Conservation (phyloP, 805 yeast genomes). For the Sugiyamaella floridensis region DNA sequence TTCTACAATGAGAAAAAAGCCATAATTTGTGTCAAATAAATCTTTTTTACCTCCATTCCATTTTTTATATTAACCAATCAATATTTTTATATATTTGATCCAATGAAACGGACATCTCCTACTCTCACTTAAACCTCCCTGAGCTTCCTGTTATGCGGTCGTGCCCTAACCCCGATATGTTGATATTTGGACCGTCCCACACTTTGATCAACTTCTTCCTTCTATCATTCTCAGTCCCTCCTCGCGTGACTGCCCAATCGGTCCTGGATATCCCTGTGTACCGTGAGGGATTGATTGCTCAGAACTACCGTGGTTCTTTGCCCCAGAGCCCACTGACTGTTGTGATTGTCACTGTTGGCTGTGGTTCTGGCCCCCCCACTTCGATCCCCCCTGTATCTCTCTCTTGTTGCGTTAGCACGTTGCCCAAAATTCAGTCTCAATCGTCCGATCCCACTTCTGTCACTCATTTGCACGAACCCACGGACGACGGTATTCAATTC, state of each 20-base stretch:
- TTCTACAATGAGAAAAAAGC: no score
- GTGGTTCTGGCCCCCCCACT: background rate
- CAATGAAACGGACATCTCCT: no score
- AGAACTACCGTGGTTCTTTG: background rate
- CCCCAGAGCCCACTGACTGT: background rate
- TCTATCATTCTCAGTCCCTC: background rate
- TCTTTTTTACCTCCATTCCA: no score
- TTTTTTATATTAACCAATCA: no score
- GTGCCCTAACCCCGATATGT: background rate
- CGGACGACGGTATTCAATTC: background rate
- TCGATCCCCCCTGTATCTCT: background rate
- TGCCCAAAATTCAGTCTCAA: background rate
- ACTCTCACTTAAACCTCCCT: background rate
- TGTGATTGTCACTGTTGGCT: background rate
- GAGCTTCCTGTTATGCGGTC: background rate
- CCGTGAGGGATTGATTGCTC: background rate
- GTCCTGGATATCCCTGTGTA: background rate
- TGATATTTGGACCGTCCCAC: background rate
- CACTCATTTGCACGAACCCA: conserved; percentile 9
- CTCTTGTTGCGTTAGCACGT: background rate
- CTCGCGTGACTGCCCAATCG: background rate
- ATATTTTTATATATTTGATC: no score
- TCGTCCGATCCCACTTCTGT: conserved; percentile 11
- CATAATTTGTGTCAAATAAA: no score
- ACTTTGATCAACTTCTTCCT: background rate